Percentiles rank a stretch among this genome's conserved stretches.
Conservation (phyloP, 768 basidiomycete genomes). For the Dictyophora rubrovolvata region DNA sequence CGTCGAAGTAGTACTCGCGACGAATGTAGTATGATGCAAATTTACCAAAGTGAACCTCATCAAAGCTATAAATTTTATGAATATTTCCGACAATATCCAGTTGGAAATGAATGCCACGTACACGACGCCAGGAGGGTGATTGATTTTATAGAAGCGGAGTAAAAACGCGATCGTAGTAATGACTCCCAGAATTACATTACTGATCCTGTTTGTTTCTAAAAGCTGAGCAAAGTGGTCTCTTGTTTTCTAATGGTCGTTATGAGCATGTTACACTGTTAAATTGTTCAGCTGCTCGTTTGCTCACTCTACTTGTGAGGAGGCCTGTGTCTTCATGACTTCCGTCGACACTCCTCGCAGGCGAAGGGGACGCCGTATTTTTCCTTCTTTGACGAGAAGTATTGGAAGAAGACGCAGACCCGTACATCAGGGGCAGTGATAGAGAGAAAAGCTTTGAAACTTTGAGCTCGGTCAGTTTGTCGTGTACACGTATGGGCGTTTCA, state of each 20-base stretch:
- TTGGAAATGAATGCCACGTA: conserved; percentile 30
- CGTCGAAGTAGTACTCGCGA: conserved; percentile 97
- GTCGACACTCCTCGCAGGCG: neutral
- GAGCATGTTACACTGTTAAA: neutral
- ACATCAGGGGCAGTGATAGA: neutral
- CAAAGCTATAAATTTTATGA: conserved; percentile 49
- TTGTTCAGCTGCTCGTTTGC: neutral
- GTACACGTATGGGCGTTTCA: neutral
- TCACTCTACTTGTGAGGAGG: neutral
- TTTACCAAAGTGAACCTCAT: conserved; percentile 98
- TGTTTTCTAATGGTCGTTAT: neutral
- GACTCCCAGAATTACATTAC: conserved; percentile 46
- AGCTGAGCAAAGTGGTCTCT: conserved; percentile 1
- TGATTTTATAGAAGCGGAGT: conserved; percentile 88
- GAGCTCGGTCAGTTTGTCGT: neutral
- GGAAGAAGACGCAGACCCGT: neutral
- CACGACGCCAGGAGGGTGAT: conserved; percentile 92
- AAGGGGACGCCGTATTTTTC: neutral
- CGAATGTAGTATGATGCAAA: conserved; percentile 92
- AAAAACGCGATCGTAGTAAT: conserved; percentile 73
- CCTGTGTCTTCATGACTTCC: conserved; percentile 1
- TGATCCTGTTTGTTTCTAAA: conserved; percentile 23
- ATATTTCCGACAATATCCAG: neutral
- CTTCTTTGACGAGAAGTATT: neutral
- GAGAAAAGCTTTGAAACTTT: neutral